A percentile compares a stretch with the other conserved stretches of the same genome.
Conservation (phyloP, 2,329 filamentous ascomycete species). For the Beauveria asiatica region DNA sequence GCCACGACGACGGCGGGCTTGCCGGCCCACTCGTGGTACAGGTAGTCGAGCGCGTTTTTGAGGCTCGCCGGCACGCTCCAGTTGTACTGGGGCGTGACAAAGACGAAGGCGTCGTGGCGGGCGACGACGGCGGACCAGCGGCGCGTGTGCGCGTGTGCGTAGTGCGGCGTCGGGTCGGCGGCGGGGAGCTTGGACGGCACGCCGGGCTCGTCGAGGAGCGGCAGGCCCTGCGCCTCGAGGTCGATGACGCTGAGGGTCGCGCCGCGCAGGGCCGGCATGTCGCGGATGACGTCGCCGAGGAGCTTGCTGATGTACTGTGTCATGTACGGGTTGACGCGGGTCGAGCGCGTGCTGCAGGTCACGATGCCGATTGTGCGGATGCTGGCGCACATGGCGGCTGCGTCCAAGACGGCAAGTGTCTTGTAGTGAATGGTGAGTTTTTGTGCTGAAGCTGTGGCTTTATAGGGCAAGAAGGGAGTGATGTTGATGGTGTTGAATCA, state of each 20-base stretch:
- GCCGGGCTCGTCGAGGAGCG: conserved; percentile 35
- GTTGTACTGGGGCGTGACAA: conserved; percentile 50
- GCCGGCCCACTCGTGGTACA: conserved; percentile 48
- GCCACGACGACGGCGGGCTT: conserved; percentile 46
- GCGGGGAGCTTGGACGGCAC: conserved; percentile 30
- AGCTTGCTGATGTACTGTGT: conserved; percentile 23
- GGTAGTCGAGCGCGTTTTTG: conserved; percentile 56
- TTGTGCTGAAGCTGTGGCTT: background rate
- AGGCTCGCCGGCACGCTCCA: conserved; percentile 41
- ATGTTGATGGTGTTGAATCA: too few species aligned
- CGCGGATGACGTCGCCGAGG: conserved; percentile 10
- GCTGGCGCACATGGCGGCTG: background rate
- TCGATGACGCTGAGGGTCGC: conserved; percentile 25
- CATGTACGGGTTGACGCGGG: conserved; percentile 26
- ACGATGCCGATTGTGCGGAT: conserved; percentile 25
- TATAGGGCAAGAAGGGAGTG: too few species aligned
- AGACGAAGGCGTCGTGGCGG: conserved; percentile 37
- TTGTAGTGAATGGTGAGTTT: background rate
- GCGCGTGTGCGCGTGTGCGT: conserved; percentile 32
- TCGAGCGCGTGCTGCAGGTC: conserved; percentile 26
- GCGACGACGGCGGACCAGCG: conserved; percentile 36
- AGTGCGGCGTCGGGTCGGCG: conserved; percentile 21
- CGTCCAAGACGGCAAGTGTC: background rate
- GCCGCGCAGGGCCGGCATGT: background rate
- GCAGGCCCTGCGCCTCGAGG: conserved; percentile 31